phyloP scores from a whole-genome alignment of 306 rosid species.

The Herpetospermum pedunculosum region DNA sequence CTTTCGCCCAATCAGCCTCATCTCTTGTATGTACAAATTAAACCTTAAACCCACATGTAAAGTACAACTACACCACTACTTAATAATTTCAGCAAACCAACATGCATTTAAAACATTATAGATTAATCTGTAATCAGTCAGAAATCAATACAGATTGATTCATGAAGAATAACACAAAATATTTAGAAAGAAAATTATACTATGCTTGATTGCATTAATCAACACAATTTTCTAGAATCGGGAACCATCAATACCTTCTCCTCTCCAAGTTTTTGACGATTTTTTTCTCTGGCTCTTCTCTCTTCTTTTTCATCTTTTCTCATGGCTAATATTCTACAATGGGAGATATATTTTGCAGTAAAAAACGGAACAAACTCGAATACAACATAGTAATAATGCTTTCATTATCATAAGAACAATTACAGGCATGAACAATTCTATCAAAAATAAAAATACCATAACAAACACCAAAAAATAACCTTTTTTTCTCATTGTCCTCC shows the following conservation, averaged over 20 bases:
- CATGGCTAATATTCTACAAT: slow-evolving; percentile 61
- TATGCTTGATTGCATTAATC: neutral
- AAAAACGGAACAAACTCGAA: neutral
- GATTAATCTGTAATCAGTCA: neutral
- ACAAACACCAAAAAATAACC: slow-evolving; percentile 31
- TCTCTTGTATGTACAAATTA: too few species aligned
- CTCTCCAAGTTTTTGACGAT: slow-evolving; percentile 86
- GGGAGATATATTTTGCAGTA: slow-evolving; percentile 10
- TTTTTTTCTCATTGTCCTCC: slow-evolving; percentile 87
- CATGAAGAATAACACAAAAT: neutral
- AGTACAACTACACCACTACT: neutral
- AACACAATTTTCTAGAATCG: neutral
- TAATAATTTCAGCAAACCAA: neutral
- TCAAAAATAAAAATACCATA: neutral
- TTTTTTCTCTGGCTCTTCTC: slow-evolving; percentile 87
- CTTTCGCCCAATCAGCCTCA: too few species aligned
- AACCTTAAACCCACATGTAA: too few species aligned
- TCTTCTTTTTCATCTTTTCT: slow-evolving; percentile 98
- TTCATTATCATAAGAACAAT: neutral
- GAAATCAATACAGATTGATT: neutral
- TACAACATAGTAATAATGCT: neutral
- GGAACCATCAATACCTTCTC: slow-evolving; percentile 49
- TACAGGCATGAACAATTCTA: neutral
- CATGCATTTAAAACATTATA: neutral
- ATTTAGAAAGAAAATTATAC: neutral